Conservation (phyloP, 2,329 filamentous ascomycete species). For the Fusarium nygamai region DNA sequence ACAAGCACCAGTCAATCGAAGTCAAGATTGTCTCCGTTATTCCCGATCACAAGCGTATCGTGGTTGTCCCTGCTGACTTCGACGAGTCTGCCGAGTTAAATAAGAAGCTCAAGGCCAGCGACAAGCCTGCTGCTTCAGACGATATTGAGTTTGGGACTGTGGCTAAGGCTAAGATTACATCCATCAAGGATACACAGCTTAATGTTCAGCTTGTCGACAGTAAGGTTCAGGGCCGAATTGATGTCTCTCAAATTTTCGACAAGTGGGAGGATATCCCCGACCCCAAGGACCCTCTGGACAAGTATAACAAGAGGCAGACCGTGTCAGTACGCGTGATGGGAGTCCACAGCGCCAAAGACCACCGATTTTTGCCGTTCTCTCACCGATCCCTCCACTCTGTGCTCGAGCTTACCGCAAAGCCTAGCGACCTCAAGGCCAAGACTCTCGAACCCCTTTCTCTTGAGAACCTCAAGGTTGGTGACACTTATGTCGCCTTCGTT, state of each 20-base stretch:
- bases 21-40: slow-evolving; percentile 80
- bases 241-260: slow-evolving; percentile 91
- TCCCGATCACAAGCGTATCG: slow-evolving; percentile 73
- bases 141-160: slow-evolving; percentile 79
- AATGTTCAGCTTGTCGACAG: slow-evolving; percentile 86
- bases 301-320: slow-evolving; percentile 76
- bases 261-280: slow-evolving; percentile 87
- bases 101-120: slow-evolving; percentile 49
- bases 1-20: slow-evolving; percentile 78
- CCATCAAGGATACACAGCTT: slow-evolving; percentile 89
- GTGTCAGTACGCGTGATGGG: slow-evolving; percentile 83
- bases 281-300: slow-evolving; percentile 78
- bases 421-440: slow-evolving; percentile 66
- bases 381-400: slow-evolving; percentile 85
- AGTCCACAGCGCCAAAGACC: slow-evolving; percentile 88
- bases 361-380: slow-evolving; percentile 90
- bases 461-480: slow-evolving; percentile 76
- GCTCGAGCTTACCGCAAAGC: slow-evolving; percentile 87
- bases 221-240: slow-evolving; percentile 85
- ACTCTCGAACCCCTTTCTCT: slow-evolving; percentile 68
- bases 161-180: slow-evolving; percentile 81
- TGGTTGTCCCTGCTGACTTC: slow-evolving; percentile 61
- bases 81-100: slow-evolving; percentile 56
- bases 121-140: slow-evolving; percentile 60
- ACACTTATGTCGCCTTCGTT: slow-evolving; percentile 82